These are phyloP conservation scores for Penicillium paradoxum DNA, from an alignment of 495 filamentous ascomycete species.

Conservation along the genomic window DNA sequence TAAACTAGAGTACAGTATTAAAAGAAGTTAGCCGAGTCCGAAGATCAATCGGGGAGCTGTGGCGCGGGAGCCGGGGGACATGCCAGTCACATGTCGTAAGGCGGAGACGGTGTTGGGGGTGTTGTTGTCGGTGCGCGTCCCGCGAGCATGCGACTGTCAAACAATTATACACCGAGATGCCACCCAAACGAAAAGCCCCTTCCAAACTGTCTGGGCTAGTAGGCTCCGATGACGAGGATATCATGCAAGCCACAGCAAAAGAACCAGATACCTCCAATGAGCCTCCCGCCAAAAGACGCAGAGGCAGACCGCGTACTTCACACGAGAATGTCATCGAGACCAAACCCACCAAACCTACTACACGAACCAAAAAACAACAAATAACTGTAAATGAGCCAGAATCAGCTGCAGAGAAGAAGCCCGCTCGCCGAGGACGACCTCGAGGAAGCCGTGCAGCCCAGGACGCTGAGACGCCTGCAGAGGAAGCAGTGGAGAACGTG, in stretches of 20 bases:
- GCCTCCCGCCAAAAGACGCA: slow-evolving; percentile 37
- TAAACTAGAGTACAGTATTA: background rate
- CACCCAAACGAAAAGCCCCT: slow-evolving; percentile 44
- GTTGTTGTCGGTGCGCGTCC: slow-evolving; percentile 18
- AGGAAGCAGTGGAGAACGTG: slow-evolving; percentile 5
- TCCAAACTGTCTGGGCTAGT: slow-evolving; percentile 57
- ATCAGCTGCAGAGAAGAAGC: slow-evolving; percentile 29
- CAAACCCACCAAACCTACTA: slow-evolving; percentile 12
- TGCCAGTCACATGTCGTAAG: slow-evolving; percentile 26
- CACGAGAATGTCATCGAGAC: slow-evolving; percentile 20
- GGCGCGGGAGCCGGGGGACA: slow-evolving; percentile 27
- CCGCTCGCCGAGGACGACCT: slow-evolving; percentile 34
- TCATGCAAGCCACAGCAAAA: slow-evolving; percentile 25
- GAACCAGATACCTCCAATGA: slow-evolving; percentile 27
- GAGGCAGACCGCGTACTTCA: slow-evolving; percentile 37
- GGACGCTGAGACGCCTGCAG: slow-evolving; percentile 17
- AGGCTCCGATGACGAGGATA: slow-evolving; percentile 66
- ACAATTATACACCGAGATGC: slow-evolving; percentile 38
- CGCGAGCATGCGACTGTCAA: slow-evolving; percentile 1
- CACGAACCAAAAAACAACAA: slow-evolving; percentile 15
- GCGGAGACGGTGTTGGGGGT: slow-evolving; percentile 14
- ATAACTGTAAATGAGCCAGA: slow-evolving; percentile 30
- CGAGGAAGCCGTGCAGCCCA: slow-evolving; percentile 32
- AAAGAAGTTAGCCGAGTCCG: slow-evolving; percentile 12
- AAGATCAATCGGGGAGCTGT: slow-evolving; percentile 27